Evolutionary conservation across 805 yeast species (phyloP).

Genomic region (Kodamaea hsintzibuensis): DNA sequence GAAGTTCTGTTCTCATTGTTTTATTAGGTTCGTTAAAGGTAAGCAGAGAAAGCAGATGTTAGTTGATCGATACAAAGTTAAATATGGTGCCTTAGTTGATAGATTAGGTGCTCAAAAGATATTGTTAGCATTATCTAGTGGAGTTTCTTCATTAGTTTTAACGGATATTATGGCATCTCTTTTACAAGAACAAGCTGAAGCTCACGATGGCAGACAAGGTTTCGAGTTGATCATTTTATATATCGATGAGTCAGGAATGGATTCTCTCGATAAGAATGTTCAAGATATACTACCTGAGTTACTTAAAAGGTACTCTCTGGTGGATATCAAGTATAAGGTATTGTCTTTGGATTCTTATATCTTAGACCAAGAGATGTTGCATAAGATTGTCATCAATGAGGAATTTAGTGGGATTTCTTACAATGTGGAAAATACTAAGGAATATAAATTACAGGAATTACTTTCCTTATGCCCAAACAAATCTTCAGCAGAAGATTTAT

Average conservation of each 20-base stretch:
- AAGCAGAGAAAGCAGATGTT: constrained; percentile 81
- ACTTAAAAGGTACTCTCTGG: constrained; percentile 18
- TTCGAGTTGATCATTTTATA: constrained; percentile 57
- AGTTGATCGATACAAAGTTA: constrained; percentile 70
- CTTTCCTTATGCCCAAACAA: constrained; percentile 46
- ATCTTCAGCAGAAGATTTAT: constrained; percentile 67
- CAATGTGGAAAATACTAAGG: constrained; percentile 5
- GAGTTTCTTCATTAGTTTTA: constrained; percentile 64
- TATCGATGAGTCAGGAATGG: constrained; percentile 39
- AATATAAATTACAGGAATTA: constrained; percentile 30
- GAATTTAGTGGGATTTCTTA: constrained; percentile 23
- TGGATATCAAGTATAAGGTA: constrained; percentile 37
- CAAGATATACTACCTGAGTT: constrained; percentile 20
- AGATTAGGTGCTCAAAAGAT: constrained; percentile 42
- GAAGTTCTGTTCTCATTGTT: constrained; percentile 66
- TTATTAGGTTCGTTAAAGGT: constrained; percentile 67
- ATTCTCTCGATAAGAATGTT: constrained; percentile 16
- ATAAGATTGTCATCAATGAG: constrained; percentile 32
- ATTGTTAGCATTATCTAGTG: constrained; percentile 65
- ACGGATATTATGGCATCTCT: constrained; percentile 65
- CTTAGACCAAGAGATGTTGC: constrained; percentile 25
- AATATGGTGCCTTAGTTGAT: constrained; percentile 48
- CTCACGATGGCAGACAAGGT: constrained; percentile 68
- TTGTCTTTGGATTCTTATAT: constrained; percentile 45
- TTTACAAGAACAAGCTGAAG: constrained; percentile 59